Percentiles rank a stretch among this genome's conserved stretches.
phyloP scores from a whole-genome alignment of 352 stramenopile genomes.

The Globisporangium nodosum region DNA sequence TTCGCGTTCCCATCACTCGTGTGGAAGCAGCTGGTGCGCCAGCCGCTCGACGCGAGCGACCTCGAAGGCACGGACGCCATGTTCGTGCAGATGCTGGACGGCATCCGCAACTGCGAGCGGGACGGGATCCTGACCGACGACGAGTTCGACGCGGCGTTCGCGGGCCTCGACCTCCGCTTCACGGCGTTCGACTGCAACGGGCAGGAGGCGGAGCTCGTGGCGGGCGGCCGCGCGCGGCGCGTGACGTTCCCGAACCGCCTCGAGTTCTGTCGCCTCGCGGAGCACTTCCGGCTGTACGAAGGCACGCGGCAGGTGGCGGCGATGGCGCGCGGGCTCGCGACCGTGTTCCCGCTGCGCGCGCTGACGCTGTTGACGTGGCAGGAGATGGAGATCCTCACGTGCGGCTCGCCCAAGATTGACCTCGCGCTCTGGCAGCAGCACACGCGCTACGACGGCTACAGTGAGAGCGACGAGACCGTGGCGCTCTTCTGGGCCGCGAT shows the following conservation, averaged over 20 bases:
- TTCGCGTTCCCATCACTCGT: slow-evolving; percentile 91
- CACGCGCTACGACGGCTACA: slow-evolving; percentile 88
- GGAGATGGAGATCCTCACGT: slow-evolving; percentile 90
- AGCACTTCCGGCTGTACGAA: slow-evolving; percentile 80
- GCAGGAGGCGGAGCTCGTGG: slow-evolving; percentile 76
- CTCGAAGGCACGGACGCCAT: slow-evolving; percentile 88
- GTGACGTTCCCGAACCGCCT: slow-evolving; percentile 85
- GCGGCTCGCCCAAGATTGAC: slow-evolving; percentile 89
- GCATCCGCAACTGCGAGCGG: slow-evolving; percentile 75
- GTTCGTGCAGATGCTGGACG: slow-evolving; percentile 87
- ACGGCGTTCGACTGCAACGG: slow-evolving; percentile 82
- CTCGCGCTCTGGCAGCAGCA: slow-evolving; percentile 82
- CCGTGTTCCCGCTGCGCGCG: slow-evolving; percentile 80
- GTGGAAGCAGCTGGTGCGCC: slow-evolving; percentile 89
- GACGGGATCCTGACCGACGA: slow-evolving; percentile 76
- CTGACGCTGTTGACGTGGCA: slow-evolving; percentile 87
- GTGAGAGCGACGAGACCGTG: slow-evolving; percentile 76
- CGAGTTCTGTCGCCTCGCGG: slow-evolving; percentile 77
- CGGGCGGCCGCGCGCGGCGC: slow-evolving; percentile 48
- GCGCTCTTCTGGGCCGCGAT: slow-evolving; percentile 89
- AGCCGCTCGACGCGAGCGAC: slow-evolving; percentile 76
- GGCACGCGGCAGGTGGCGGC: slow-evolving; percentile 59
- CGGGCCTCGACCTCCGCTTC: slow-evolving; percentile 72
- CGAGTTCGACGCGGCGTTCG: slow-evolving; percentile 76
- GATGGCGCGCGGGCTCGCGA: slow-evolving; percentile 80